Base-by-base conservation (phyloP, 176 grass and related monocot species). In the Echinochloa phyllopogon region DNA sequence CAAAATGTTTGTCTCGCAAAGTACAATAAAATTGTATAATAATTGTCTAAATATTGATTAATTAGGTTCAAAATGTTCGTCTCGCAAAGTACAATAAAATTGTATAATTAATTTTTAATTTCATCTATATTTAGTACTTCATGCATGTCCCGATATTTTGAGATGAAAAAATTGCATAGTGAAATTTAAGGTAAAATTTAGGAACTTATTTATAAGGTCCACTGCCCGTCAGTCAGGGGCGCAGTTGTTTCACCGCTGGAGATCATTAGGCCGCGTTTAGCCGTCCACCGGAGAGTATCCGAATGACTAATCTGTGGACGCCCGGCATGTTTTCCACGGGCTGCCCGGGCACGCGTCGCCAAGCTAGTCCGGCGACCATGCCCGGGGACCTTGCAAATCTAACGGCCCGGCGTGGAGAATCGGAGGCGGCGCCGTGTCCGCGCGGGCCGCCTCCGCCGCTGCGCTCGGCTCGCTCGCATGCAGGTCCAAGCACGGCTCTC, bases 401-500 rank as follows among this genome's bases (percentile, higher is more conserved):
- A 68, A 75, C 78, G 20, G 69, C 24, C 24, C 78, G 20, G 40
- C 21, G 11, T 48, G 70, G 27, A 81, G 8, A 59, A 48, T 15
- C 24, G 11, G 27, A 14, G 57, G 12, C 15, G 69, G 65, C 20
- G 41, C 51, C 53, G 68, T 51, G 63, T 29, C 55, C 64, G 15
- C 48, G 15, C 49, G 73, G 27, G 21, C 4, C 53, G 11, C n/a
- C 69, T 18, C 63, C 23, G 16, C 12, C 53, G 50, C 50, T 50
- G 45, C 15, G 62, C 55, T 77, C 51, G 78, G 78, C 55, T 87
- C 70, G 12, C 60, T 69, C n/a, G 24, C 43, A 49, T 12, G 11
- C 24, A 61, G 65, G 86, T 78, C 74, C 80, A 72, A 83, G 14
- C 86, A 88, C 86, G 44, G 53, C 65, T 88, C 86, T 66, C 25